phyloP scores from a whole-genome alignment of 2,329 filamentous ascomycete species.

The Cercospora beticola region DNA sequence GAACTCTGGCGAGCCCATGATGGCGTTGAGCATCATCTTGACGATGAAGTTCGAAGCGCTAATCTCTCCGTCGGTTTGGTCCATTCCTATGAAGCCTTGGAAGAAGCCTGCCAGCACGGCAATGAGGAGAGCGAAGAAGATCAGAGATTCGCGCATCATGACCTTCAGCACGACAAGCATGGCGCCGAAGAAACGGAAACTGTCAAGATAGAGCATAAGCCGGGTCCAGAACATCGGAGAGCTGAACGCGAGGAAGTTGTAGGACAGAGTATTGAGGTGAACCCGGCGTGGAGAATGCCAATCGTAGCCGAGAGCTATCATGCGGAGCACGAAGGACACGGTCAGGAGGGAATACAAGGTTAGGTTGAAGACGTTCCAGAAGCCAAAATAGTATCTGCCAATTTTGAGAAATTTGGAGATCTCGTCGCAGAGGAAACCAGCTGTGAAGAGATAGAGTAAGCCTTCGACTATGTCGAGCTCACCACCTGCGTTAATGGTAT shows the following conservation, averaged over 20 bases:
- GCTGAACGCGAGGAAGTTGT: slow-evolving; percentile 90
- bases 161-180: slow-evolving; percentile 94
- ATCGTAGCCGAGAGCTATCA: slow-evolving; percentile 71
- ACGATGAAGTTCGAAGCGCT: slow-evolving; percentile 68
- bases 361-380: slow-evolving; percentile 96
- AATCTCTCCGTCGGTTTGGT: slow-evolving; percentile 70
- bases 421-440: slow-evolving; percentile 89
- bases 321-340: slow-evolving; percentile 73
- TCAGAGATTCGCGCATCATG: slow-evolving; percentile 69
- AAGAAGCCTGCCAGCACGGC: slow-evolving; percentile 85
- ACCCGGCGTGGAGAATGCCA: slow-evolving; percentile 46
- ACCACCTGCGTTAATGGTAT: slow-evolving; percentile 79
- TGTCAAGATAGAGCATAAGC: slow-evolving; percentile 87
- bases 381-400: slow-evolving; percentile 84
- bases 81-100: slow-evolving; percentile 90
- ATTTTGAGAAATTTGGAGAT: slow-evolving; percentile 89
- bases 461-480: slow-evolving; percentile 82
- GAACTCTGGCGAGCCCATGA: slow-evolving; percentile 92
- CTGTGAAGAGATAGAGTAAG: slow-evolving; percentile 83
- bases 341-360: slow-evolving; percentile 76
- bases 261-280: slow-evolving; percentile 77
- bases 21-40: slow-evolving; percentile 80
- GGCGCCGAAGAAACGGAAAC: slow-evolving; percentile 90
- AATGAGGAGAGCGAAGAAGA: slow-evolving; percentile 88
- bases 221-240: slow-evolving; percentile 98